Evolutionary conservation across 305 asterid species (phyloP).

Genomic region (Fraxinus platypoda): DNA sequence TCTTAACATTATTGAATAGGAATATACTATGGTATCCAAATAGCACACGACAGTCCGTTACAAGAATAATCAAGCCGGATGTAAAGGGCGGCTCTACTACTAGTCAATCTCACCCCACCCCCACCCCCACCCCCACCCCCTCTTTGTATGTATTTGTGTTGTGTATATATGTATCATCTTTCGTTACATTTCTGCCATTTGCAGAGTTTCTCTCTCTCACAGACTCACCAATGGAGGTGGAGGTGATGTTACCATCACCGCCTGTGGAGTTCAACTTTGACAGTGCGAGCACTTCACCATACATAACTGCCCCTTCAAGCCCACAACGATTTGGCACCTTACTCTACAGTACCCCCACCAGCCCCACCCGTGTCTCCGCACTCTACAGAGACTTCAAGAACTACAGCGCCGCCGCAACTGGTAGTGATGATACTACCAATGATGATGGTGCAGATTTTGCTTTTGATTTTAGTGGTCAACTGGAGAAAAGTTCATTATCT

Average conservation of each 20-base stretch:
- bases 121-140: background rate
- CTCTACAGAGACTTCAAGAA: slow-evolving; percentile 24
- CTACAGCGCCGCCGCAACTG: background rate
- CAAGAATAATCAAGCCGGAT: too few relatives aligned
- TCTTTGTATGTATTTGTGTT: background rate
- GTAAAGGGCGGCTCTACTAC: too few relatives aligned
- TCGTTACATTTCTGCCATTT: background rate
- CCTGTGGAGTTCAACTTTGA: slow-evolving; percentile 58
- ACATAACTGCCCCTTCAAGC: slow-evolving; percentile 75
- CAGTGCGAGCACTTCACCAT: slow-evolving; percentile 65
- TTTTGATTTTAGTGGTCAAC: slow-evolving; percentile 75
- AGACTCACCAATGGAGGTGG: slow-evolving; percentile 34
- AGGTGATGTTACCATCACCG: slow-evolving; percentile 50
- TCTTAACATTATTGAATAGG: too few relatives aligned
- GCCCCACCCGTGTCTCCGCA: slow-evolving; percentile 46
- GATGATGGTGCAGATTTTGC: slow-evolving; percentile 53
- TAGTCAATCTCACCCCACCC: background rate
- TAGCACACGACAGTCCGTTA: too few relatives aligned
- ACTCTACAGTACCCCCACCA: slow-evolving; percentile 51
- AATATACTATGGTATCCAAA: too few relatives aligned
- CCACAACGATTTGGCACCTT: slow-evolving; percentile 52
- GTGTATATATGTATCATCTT: slow-evolving; percentile 24
- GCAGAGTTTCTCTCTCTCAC: background rate
- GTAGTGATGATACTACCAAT: slow-evolving; percentile 33
- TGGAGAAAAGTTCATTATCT: slow-evolving; percentile 38